These are phyloP conservation scores for Rhizoclosmatium globosum DNA, from an alignment of 192 early-diverging fungal species.

Conservation along the genomic window DNA sequence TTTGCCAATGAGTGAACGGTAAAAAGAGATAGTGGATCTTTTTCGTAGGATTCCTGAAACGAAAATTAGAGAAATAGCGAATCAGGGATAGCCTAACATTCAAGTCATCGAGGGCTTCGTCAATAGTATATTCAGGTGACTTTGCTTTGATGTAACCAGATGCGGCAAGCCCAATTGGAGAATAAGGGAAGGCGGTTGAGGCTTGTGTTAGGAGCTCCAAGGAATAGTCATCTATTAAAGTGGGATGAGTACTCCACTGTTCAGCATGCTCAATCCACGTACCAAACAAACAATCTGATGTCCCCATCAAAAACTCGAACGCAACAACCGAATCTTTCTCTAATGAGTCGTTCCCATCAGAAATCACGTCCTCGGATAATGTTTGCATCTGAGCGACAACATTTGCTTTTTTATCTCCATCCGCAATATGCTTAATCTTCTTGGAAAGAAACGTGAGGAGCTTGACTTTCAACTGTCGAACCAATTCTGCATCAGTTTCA, in stretches of 20 bases:
- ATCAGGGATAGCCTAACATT: neutral
- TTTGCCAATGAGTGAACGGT: neutral
- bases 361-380: neutral
- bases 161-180: slow-evolving; percentile 16
- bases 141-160: slow-evolving; percentile 14
- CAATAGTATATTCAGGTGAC: neutral
- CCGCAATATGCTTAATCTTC: slow-evolving; percentile 20
- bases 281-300: no score
- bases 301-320: neutral
- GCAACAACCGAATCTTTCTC: neutral
- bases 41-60: slow-evolving; percentile 1
- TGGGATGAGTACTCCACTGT: neutral
- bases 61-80: neutral
- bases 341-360: neutral
- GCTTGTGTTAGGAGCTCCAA: neutral
- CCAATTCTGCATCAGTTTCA: neutral
- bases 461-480: neutral
- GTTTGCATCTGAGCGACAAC: neutral
- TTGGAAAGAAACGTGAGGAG: slow-evolving; percentile 16
- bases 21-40: slow-evolving; percentile 11
- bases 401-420: neutral
- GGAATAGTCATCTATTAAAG: neutral
- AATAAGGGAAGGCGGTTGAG: neutral
- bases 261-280: neutral
- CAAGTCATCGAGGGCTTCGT: slow-evolving; percentile 25